Conservation (phyloP, 768 basidiomycete species). For the Ramaria rubella region DNA sequence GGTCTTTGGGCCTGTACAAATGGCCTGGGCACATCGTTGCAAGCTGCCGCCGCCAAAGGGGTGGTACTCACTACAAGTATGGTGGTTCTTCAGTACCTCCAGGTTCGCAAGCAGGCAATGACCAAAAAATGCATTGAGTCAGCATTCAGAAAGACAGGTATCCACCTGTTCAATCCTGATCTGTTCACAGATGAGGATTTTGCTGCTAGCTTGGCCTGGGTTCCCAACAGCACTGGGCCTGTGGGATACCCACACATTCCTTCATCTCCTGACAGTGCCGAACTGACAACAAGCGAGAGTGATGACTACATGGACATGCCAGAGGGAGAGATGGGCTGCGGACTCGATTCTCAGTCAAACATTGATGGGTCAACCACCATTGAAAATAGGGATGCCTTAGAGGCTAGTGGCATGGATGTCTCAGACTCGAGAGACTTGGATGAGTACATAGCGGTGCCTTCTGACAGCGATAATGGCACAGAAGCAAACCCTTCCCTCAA, state of each 20-base stretch:
- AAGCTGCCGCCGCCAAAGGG: slow-evolving; percentile 13
- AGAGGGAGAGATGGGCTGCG: too few species aligned
- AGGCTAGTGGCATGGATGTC: too few species aligned
- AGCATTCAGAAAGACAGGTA: not conserved
- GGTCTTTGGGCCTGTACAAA: slow-evolving; percentile 29
- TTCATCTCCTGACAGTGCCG: not conserved
- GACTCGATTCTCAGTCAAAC: too few species aligned
- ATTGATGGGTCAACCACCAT: too few species aligned
- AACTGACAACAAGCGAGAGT: too few species aligned
- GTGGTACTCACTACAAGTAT: not conserved
- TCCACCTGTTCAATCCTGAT: not conserved
- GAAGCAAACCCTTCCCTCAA: too few species aligned
- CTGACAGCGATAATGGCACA: too few species aligned
- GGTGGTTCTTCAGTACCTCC: slow-evolving; percentile 1
- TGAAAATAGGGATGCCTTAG: too few species aligned
- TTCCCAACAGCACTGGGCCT: not conserved
- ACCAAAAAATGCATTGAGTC: not conserved
- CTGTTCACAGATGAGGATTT: not conserved
- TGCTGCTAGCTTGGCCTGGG: not conserved
- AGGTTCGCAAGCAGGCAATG: not conserved
- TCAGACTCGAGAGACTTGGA: too few species aligned
- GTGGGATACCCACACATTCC: not conserved
- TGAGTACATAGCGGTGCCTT: too few species aligned
- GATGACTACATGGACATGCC: too few species aligned
- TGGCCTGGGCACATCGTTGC: slow-evolving; percentile 24